Conservation (phyloP, 306 rosid genomes). For the Lathyrus tuberosus region DNA sequence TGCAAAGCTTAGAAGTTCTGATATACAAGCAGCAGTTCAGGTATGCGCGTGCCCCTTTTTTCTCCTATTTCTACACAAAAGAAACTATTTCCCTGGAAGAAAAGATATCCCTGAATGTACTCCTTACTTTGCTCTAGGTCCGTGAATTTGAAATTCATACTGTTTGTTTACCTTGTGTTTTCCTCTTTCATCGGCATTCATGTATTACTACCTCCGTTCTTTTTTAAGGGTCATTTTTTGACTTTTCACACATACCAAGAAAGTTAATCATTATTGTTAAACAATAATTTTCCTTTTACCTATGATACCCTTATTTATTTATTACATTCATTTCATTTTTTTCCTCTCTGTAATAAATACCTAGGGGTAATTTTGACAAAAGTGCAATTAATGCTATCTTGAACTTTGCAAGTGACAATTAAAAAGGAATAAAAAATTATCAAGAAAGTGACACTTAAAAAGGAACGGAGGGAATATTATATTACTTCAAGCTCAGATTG, state of each 20-base stretch:
- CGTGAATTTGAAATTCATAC: slow-evolving; percentile 27
- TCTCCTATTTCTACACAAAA: slow-evolving; percentile 6
- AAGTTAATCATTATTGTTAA: too few species aligned
- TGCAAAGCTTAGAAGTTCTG: slow-evolving; percentile 90
- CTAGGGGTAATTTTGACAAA: too few species aligned
- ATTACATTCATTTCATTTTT: too few species aligned
- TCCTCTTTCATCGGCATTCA: slow-evolving; percentile 8
- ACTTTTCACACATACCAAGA: too few species aligned
- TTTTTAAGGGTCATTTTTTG: too few species aligned
- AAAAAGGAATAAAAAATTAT: too few species aligned
- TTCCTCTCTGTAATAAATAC: too few species aligned
- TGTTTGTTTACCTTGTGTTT: slow-evolving; percentile 3
- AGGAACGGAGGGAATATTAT: not conserved
- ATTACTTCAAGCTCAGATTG: slow-evolving; percentile 18
- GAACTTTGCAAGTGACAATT: too few species aligned
- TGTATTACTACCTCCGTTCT: not conserved
- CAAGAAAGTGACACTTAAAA: too few species aligned
- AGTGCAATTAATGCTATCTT: too few species aligned
- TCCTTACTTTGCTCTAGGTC: slow-evolving; percentile 10
- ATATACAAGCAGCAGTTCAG: slow-evolving; percentile 96
- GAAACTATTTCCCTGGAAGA: slow-evolving; percentile 19
- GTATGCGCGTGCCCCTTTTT: slow-evolving; percentile 46
- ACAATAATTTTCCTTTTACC: too few species aligned
- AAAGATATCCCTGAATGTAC: not conserved
- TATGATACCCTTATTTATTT: too few species aligned